Conservation (phyloP, 2,329 filamentous ascomycete genomes). For the Phialophora macrospora region DNA sequence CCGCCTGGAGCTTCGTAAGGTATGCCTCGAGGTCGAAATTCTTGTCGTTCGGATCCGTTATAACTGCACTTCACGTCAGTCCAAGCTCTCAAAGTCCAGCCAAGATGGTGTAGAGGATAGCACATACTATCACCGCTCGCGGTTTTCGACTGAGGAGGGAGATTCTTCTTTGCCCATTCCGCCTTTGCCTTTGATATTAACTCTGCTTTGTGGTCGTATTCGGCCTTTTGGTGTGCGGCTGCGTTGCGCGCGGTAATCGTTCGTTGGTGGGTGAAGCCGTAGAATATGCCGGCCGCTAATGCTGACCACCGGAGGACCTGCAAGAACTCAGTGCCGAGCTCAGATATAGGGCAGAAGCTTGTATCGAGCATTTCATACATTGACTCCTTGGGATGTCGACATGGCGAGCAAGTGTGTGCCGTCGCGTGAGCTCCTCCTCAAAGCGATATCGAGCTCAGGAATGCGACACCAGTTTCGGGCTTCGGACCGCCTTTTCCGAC, state of each 20-base stretch:
- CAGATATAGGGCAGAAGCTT: background rate
- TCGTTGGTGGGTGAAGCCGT: constrained; percentile 93
- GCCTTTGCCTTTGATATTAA: constrained; percentile 93
- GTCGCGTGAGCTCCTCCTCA: constrained; percentile 5
- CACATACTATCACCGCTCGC: constrained; percentile 46
- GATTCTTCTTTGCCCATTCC: constrained; percentile 81
- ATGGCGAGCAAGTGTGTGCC: constrained; percentile 49
- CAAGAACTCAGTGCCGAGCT: constrained; percentile 29
- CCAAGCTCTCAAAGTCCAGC: constrained; percentile 13
- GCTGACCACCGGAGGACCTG: constrained; percentile 98
- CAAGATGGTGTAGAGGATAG: background rate
- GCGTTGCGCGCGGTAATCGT: constrained; percentile 74
- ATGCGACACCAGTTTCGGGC: constrained; percentile 9
- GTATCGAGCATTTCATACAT: constrained; percentile 52
- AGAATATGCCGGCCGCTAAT: constrained; percentile 87
- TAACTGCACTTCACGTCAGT: constrained; percentile 56
- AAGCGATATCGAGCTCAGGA: constrained; percentile 5
- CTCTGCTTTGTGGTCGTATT: constrained; percentile 88
- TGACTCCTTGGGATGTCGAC: constrained; percentile 70
- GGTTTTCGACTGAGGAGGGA: constrained; percentile 53
- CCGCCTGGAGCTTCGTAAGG: constrained; percentile 53
- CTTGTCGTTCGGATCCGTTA: constrained; percentile 78
- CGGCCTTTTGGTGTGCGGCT: constrained; percentile 71
- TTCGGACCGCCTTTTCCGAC: background rate
- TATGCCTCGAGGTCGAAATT: constrained; percentile 93